phyloP scores from a whole-genome alignment of 306 rosid genomes.

The Vigna nakashimae region DNA sequence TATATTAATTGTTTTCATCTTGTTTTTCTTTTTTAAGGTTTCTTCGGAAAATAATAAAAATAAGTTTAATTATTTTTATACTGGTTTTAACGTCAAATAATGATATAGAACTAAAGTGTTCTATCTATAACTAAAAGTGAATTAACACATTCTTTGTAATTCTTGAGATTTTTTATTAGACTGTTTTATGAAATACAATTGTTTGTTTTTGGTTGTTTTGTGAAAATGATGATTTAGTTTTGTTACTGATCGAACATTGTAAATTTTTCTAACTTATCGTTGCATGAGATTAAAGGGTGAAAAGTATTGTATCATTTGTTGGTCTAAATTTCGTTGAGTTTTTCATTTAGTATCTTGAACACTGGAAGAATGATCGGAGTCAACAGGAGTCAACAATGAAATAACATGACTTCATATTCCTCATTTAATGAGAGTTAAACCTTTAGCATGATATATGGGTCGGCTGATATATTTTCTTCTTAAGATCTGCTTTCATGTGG shows the following conservation, averaged over 20 bases:
- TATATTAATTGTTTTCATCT: no score
- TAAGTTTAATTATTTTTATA: not conserved
- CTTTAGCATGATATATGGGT: slow-evolving; percentile 23
- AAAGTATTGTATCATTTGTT: no score
- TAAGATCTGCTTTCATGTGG: slow-evolving; percentile 23
- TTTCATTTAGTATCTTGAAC: not conserved
- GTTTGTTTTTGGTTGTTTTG: not conserved
- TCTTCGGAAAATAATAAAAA: not conserved
- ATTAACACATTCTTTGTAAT: no score
- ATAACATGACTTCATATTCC: not conserved
- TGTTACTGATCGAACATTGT: no score
- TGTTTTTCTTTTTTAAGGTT: not conserved
- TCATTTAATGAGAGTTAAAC: not conserved
- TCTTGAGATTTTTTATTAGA: no score
- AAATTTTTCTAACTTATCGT: no score
- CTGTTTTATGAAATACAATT: not conserved
- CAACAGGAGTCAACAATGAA: not conserved
- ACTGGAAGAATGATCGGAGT: not conserved
- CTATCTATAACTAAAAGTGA: not conserved
- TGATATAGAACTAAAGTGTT: not conserved
- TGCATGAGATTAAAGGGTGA: no score
- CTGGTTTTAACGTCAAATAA: not conserved
- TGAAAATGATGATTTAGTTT: not conserved
- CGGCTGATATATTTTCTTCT: not conserved
- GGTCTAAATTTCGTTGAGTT: not conserved